Base-by-base conservation (phyloP, 169 alveolate species). In the Theileria annulata region DNA sequence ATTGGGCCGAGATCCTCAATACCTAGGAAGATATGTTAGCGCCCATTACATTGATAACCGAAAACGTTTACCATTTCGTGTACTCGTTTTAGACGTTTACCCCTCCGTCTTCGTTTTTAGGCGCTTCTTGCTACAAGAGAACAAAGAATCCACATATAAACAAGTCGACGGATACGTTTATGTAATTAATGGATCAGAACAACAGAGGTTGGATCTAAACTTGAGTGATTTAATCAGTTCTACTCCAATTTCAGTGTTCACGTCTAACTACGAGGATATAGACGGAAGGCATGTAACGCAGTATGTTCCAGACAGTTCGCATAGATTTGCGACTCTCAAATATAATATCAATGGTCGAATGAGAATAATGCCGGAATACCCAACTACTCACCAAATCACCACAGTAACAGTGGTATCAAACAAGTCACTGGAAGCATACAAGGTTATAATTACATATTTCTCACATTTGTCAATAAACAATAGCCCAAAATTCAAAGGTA, bases 51-150 rank as follows among this genome's bases (percentile, higher is more conserved):
- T 35, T 42, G 67, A 48, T 8, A 70, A 23, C 48, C 8, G 60
- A 23, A 51, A 51, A 8, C 31, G 54, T 8, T 15, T 70, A 27
- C 77, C 77, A 5, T 70, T 35, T 35, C 62, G 42, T 19, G 64
- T 70, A 15, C 47, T 31, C 10, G 47, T 51, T 4, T 15, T 48
- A 21, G 77, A 70, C 54, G 77, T 70, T n/a, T 70, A 70, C 54
- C 28, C 42, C 6, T 19, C 8, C 25, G 77, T 30, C 3, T 28
- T 19, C 23, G 69, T 70, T n/a, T 70, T 70, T 21, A 70, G 54
- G 13, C 56, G 54, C 77, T 70, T 49, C 25, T 1, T 59, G 2
- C 27, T 27, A 21, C 10, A 31, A 19, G 49, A 70, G 47, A 13
- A 70, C 15, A 35, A n/a, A 13, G 67, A 35, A 31, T 23, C 63